phyloP scores from a whole-genome alignment of 2,329 filamentous ascomycete species.

The Diaporthe citri region DNA sequence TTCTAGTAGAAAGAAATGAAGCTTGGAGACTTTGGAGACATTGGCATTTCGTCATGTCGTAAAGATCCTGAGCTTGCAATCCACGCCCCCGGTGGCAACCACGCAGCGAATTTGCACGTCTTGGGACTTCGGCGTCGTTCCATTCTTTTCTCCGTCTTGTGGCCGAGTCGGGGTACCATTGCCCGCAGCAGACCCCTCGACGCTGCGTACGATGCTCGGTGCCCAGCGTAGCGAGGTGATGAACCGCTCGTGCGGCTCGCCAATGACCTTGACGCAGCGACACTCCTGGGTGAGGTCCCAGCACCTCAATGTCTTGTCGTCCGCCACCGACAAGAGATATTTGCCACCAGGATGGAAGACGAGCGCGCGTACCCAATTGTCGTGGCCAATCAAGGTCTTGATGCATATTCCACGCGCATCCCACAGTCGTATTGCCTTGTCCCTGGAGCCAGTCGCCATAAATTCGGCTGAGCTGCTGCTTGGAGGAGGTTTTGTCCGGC shows the following conservation, averaged over 20 bases:
- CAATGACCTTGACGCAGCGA: constrained; percentile 86
- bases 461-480: constrained; percentile 84
- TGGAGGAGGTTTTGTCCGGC: constrained; percentile 84
- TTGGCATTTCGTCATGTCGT: constrained; percentile 59
- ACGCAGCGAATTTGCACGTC: constrained; percentile 82
- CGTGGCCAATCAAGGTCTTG: constrained; percentile 87
- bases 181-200: constrained; percentile 53
- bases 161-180: constrained; percentile 46
- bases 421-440: constrained; percentile 93
- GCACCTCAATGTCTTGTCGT: constrained; percentile 92
- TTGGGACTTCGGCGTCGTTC: constrained; percentile 60
- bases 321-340: constrained; percentile 86
- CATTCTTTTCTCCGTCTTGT: constrained; percentile 51
- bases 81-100: constrained; percentile 90
- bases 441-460: constrained; percentile 87
- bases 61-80: constrained; percentile 83
- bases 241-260: constrained; percentile 85
- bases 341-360: constrained; percentile 94
- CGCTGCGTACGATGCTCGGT: constrained; percentile 73
- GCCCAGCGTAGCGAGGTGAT: constrained; percentile 91
- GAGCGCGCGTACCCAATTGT: constrained; percentile 91
- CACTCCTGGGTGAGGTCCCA: constrained; percentile 94
- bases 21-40: neutral
- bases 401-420: constrained; percentile 86
- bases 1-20: constrained; percentile 13